Evolutionary conservation across 2,329 filamentous ascomycete genomes (phyloP).

Genomic region (Rutstroemia sydowiana): DNA sequence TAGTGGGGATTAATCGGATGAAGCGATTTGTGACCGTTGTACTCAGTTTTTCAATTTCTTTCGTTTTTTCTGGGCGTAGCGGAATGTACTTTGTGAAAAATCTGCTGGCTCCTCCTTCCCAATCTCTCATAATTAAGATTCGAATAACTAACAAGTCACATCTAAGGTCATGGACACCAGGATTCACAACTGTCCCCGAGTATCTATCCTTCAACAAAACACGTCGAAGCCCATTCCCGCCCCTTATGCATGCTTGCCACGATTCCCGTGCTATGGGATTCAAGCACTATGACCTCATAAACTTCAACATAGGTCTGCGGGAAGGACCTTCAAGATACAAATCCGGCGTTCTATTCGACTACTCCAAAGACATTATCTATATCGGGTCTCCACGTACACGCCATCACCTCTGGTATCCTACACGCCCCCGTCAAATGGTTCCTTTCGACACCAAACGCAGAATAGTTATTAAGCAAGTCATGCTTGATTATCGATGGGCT

Average conservation of each 20-base stretch:
- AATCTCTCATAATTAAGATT: neutral
- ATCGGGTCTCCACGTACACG: neutral
- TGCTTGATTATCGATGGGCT: neutral
- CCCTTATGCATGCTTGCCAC: neutral
- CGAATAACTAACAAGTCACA: neutral
- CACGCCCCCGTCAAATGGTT: neutral
- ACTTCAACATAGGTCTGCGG: neutral
- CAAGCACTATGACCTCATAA: neutral
- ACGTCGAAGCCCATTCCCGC: neutral
- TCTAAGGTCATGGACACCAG: neutral
- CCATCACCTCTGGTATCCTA: neutral
- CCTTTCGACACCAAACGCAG: neutral
- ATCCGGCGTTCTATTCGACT: neutral
- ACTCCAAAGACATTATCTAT: neutral
- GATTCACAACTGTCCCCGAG: neutral
- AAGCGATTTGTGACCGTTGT: too few species aligned
- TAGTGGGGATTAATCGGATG: neutral
- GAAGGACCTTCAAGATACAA: neutral
- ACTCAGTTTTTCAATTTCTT: too few species aligned
- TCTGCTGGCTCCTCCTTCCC: neutral
- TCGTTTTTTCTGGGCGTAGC: neutral
- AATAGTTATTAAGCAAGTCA: neutral
- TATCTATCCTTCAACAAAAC: neutral
- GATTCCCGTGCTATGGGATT: neutral
- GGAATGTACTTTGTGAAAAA: neutral